phyloP scores from a whole-genome alignment of 495 filamentous ascomycete species.

The Aspergillus carlsbadensis region DNA sequence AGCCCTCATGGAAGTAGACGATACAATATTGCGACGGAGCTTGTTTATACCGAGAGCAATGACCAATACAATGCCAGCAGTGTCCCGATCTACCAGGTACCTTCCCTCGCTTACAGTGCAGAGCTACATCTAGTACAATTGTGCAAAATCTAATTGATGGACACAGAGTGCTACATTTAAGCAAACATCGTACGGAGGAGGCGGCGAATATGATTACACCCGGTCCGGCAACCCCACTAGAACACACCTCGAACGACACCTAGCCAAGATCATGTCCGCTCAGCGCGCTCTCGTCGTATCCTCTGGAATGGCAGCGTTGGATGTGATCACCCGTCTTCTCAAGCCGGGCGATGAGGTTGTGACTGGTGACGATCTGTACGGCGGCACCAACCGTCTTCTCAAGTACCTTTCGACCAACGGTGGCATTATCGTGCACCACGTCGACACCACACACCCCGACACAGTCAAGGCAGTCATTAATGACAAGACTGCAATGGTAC shows the following conservation, averaged over 20 bases:
- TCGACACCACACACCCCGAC: constrained; percentile 81
- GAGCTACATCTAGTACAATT: not conserved
- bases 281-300: constrained; percentile 87
- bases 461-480: constrained; percentile 65
- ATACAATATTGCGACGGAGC: constrained; percentile 91
- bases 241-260: constrained; percentile 92
- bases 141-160: constrained; percentile 15
- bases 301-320: constrained; percentile 94
- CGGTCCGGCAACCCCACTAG: constrained; percentile 95
- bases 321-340: constrained; percentile 93
- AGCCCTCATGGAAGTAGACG: constrained; percentile 78
- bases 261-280: constrained; percentile 98
- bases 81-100: constrained; percentile 90
- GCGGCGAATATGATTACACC: constrained; percentile 94
- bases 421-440: constrained; percentile 91
- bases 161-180: constrained; percentile 94
- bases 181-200: constrained; percentile 76
- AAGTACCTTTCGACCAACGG: constrained; percentile 85
- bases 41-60: constrained; percentile 91
- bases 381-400: constrained; percentile 89
- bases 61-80: constrained; percentile 96
- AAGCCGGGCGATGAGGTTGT: constrained; percentile 95
- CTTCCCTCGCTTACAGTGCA: constrained; percentile 1
- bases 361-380: constrained; percentile 95
- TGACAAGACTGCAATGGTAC: constrained; percentile 88